A percentile compares a stretch with the other conserved stretches of the same genome.
These are phyloP conservation scores for Saccharomycopsis sp. DNA, from an alignment of 805 yeast genomes.

Conservation along the genomic window DNA sequence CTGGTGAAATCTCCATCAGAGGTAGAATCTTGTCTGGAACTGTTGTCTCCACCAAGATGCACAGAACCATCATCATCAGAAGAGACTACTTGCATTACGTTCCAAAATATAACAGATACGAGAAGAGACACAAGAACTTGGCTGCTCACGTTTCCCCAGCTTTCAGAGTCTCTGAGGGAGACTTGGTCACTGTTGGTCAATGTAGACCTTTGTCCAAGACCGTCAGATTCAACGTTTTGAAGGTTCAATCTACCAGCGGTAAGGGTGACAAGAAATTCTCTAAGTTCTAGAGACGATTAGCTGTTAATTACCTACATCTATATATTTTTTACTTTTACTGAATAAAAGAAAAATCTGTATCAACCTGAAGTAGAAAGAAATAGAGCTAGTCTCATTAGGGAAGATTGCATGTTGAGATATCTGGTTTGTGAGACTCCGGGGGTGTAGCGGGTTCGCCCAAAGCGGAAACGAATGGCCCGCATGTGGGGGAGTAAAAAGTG, in stretches of 20 bases:
- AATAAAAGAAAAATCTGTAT: too few relatives aligned
- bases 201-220: conserved; percentile 99
- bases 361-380: too few relatives aligned
- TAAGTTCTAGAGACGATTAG: conserved; percentile 88
- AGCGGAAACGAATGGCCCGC: too few relatives aligned
- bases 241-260: conserved; percentile 84
- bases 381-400: too few relatives aligned
- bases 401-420: too few relatives aligned
- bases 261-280: conserved; percentile 90
- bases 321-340: too few relatives aligned
- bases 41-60: conserved; percentile 99
- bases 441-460: too few relatives aligned
- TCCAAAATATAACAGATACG: conserved; percentile 99
- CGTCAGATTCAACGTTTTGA: conserved; percentile 98
- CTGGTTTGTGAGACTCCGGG: too few relatives aligned
- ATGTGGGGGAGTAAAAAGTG: too few relatives aligned
- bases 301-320: too few relatives aligned
- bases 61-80: conserved; percentile 99
- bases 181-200: conserved; percentile 98
- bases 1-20: conserved; percentile 95
- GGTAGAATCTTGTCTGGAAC: conserved; percentile 99
- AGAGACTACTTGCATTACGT: conserved; percentile 99
- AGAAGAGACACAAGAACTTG: conserved; percentile 99
- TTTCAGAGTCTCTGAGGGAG: conserved; percentile 99
- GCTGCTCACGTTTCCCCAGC: conserved; percentile 99